Evolutionary conservation across 305 asterid genomes (phyloP).

Genomic region (Ilex paraguariensis): DNA sequence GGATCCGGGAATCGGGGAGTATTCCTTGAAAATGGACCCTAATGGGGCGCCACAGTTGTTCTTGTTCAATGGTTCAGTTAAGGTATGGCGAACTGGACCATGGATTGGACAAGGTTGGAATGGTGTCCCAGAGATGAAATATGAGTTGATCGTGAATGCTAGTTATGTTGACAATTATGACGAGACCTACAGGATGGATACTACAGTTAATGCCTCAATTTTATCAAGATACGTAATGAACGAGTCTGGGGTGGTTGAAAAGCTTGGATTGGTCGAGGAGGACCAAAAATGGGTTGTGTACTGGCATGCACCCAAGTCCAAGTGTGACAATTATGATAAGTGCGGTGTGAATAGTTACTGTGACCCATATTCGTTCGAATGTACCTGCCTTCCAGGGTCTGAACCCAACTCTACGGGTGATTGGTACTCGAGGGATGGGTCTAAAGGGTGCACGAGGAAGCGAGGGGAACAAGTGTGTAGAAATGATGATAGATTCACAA

Average conservation of each 20-base stretch:
- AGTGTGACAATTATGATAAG: conserved; percentile 28
- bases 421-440: no score
- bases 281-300: conserved; percentile 28
- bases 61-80: conserved; percentile 10
- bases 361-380: conserved; percentile 24
- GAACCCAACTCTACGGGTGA: no score
- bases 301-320: conserved; percentile 27
- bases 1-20: no score
- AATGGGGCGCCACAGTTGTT: conserved; percentile 30
- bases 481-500: conserved; percentile 27
- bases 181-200: conserved; percentile 18
- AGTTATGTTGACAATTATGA: conserved; percentile 22
- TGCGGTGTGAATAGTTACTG: conserved; percentile 32
- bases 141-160: conserved; percentile 21
- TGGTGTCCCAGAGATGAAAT: conserved; percentile 40
- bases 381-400: neutral
- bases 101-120: conserved; percentile 10
- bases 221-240: conserved; percentile 26
- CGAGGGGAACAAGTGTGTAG: conserved; percentile 17
- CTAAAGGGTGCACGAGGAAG: conserved; percentile 19
- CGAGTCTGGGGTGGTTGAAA: neutral
- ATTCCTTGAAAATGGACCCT: conserved; percentile 12
- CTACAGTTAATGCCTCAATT: conserved; percentile 18
- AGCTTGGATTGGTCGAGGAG: conserved; percentile 28
- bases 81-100: conserved; percentile 28